Base-by-base conservation (phyloP, 169 alveolate genomes). In the Amoebophrya sp. region DNA sequence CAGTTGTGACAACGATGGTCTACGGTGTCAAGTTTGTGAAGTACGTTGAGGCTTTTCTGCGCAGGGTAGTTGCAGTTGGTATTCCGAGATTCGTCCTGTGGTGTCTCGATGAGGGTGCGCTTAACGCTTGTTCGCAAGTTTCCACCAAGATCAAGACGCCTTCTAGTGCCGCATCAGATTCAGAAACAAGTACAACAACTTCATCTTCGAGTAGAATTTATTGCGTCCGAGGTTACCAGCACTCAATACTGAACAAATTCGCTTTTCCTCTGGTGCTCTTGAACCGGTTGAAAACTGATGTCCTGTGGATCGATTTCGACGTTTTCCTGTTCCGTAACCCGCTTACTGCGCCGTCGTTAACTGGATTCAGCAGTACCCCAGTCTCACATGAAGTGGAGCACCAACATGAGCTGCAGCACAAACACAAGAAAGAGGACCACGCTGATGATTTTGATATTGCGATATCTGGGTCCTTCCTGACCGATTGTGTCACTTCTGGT, bases 301-400 rank as follows among this genome's bases (percentile, higher is more conserved):
- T 77, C n/a, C n/a, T 77, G 39, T 77, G 89, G 89, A 36, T 77
- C 40, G 89, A 77, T 33, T 77, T 77, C 39, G 89, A 77, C 39
- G 24, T 23, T 2, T 77, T 77, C 24, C 89, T 77, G 40, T 77
- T 77, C 89, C 89, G 89, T 23, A 77, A 77, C 24, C 89, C 89
- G 10, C 34, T 77, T n/a, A n/a, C n/a, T n/a, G n/a, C n/a, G n/a
- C n/a, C n/a, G n/a, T n/a, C n/a, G n/a, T n/a, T n/a, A n/a, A n/a
- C n/a, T n/a, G n/a, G n/a, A n/a, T n/a, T n/a, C n/a, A n/a, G n/a
- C n/a, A n/a, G n/a, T n/a, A n/a, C n/a, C n/a, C n/a, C n/a, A n/a
- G n/a, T n/a, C n/a, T n/a, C n/a, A n/a, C n/a, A n/a, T n/a, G n/a
- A n/a, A n/a, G n/a, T n/a, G n/a, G n/a, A n/a, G n/a, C n/a, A n/a